A percentile compares a stretch with the other conserved stretches of the same genome.
Evolutionary conservation across 2,329 filamentous ascomycete species (phyloP).

Genomic region (Beauveria sp.): DNA sequence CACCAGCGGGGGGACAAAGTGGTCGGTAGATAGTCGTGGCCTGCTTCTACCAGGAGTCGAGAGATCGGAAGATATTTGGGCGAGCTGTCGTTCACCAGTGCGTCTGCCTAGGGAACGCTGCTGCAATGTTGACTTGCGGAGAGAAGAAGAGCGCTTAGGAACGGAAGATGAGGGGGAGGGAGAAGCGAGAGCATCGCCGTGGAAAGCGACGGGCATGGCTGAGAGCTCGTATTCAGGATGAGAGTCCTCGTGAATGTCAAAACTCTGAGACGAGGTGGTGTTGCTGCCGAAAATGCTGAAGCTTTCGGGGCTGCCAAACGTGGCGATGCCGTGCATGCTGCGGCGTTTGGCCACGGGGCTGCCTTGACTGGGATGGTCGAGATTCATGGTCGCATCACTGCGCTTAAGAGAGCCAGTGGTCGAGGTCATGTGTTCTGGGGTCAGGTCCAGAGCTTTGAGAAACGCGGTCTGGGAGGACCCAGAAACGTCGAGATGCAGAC

Average conservation of each 20-base stretch:
- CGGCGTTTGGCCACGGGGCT: slow-evolving; percentile 88
- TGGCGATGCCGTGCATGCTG: slow-evolving; percentile 72
- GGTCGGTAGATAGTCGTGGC: slow-evolving; percentile 71
- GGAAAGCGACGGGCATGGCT: slow-evolving; percentile 19
- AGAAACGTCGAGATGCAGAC: slow-evolving; percentile 49
- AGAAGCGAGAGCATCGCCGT: slow-evolving; percentile 35
- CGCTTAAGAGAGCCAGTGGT: slow-evolving; percentile 79
- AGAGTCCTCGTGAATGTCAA: slow-evolving; percentile 45
- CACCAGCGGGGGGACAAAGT: slow-evolving; percentile 58
- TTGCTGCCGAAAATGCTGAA: slow-evolving; percentile 71
- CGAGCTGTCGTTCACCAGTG: slow-evolving; percentile 48
- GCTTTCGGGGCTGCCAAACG: slow-evolving; percentile 44
- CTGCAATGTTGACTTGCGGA: slow-evolving; percentile 81
- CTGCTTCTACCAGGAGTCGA: slow-evolving; percentile 54
- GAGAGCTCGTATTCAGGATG: slow-evolving; percentile 46
- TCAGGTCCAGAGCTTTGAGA: slow-evolving; percentile 43
- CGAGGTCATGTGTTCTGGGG: slow-evolving; percentile 25
- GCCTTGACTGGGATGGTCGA: slow-evolving; percentile 69
- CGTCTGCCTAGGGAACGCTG: slow-evolving; percentile 65
- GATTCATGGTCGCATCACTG: slow-evolving; percentile 80
- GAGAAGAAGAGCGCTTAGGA: slow-evolving; percentile 64
- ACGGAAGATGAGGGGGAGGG: slow-evolving; percentile 45
- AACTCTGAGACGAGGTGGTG: slow-evolving; percentile 33
- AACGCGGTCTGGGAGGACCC: slow-evolving; percentile 44
- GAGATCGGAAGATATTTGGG: slow-evolving; percentile 44